Conservation (phyloP, 2,329 filamentous ascomycete genomes). For the Neofusicoccum parvum region DNA sequence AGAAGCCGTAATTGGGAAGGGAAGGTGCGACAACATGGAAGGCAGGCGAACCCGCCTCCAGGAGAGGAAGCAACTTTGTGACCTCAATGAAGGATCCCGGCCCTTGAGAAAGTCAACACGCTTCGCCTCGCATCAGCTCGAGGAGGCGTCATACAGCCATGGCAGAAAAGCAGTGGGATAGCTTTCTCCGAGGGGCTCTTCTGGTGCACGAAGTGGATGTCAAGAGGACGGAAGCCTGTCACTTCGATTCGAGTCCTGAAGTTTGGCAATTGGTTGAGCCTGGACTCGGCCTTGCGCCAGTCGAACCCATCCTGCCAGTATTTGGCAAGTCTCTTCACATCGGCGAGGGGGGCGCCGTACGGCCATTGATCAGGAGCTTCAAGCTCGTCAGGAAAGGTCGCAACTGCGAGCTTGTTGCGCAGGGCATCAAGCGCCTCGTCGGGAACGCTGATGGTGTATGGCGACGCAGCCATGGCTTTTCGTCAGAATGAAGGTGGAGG, state of each 20-base stretch:
- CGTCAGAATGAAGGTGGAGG: background rate
- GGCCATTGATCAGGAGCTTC: conserved; percentile 52
- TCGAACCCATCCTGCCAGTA: conserved; percentile 62
- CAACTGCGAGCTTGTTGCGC: conserved; percentile 56
- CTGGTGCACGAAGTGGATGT: conserved; percentile 68
- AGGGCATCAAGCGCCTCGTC: conserved; percentile 57
- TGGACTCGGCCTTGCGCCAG: conserved; percentile 62
- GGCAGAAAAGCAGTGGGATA: conserved; percentile 68
- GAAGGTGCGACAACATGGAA: conserved; percentile 59
- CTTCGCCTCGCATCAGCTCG: background rate
- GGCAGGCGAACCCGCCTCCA: conserved; percentile 46
- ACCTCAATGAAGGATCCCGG: conserved; percentile 72
- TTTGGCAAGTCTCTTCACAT: conserved; percentile 60
- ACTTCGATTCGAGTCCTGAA: conserved; percentile 57
- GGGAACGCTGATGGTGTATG: conserved; percentile 51
- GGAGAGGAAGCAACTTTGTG: conserved; percentile 58
- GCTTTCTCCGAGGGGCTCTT: conserved; percentile 53
- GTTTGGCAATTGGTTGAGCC: conserved; percentile 64
- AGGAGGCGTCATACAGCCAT: conserved; percentile 55
- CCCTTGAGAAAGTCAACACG: conserved; percentile 40
- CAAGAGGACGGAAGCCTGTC: conserved; percentile 60
- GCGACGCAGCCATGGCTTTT: background rate
- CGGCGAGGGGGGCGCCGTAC: conserved; percentile 61
- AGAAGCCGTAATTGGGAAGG: conserved; percentile 61
- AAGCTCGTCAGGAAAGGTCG: conserved; percentile 60